Evolutionary conservation across 1,284 basidiomycete species (phyloP).

Genomic region (Cryptococcus jaspeensis): DNA sequence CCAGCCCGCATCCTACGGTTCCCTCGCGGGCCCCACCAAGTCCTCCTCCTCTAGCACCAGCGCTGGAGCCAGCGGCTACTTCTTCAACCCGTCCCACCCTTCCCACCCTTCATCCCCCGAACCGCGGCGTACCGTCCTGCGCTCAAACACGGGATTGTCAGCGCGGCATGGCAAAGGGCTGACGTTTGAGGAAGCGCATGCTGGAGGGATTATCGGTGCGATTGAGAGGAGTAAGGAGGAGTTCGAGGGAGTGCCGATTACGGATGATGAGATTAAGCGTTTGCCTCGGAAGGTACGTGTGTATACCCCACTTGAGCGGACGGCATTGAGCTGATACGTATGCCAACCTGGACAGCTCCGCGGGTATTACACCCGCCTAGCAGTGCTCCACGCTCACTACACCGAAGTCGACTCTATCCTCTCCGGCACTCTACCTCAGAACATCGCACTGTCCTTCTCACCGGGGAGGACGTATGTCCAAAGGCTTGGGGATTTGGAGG

Average conservation of each 20-base stretch:
- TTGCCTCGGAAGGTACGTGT: conserved; percentile 43
- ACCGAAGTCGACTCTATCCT: conserved; percentile 48
- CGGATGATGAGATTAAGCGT: conserved; percentile 37
- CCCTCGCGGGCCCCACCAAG: no score
- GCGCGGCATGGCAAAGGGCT: conserved; percentile 14
- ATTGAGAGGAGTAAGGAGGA: conserved; percentile 28
- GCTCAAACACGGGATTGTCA: background rate
- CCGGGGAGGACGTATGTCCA: conserved; percentile 16
- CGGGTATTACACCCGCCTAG: conserved; percentile 44
- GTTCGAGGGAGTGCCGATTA: conserved; percentile 37
- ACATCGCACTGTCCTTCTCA: conserved; percentile 43
- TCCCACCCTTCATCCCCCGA: background rate
- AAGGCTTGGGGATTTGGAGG: conserved; percentile 13
- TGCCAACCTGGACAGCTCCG: conserved; percentile 27
- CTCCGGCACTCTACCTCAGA: conserved; percentile 42
- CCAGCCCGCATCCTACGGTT: no score
- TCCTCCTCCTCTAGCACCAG: no score
- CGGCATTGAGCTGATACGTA: background rate
- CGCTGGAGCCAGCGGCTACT: background rate
- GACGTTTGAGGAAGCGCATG: conserved; percentile 29
- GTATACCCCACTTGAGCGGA: no score
- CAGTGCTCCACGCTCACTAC: conserved; percentile 40
- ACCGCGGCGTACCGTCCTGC: background rate
- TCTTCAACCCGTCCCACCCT: background rate
- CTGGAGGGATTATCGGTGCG: conserved; percentile 32